phyloP scores from a whole-genome alignment of 352 stramenopile species.

The Globisporangium spinosum region DNA sequence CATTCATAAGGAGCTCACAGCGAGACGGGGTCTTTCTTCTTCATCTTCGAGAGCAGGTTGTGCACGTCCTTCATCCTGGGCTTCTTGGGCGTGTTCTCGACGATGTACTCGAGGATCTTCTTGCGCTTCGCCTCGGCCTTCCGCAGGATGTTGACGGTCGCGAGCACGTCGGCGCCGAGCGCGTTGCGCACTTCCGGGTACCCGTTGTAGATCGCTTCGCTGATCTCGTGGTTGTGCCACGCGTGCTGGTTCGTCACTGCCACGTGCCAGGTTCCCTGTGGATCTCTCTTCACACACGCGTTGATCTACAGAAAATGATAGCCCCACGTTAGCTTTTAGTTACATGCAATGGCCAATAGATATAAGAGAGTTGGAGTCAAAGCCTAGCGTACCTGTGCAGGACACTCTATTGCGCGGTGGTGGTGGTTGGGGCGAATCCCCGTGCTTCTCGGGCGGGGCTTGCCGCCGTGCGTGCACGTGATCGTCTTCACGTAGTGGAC shows the following conservation, averaged over 20 bases:
- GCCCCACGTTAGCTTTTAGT: neutral
- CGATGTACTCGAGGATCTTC: conserved; percentile 37
- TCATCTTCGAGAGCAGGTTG: conserved; percentile 31
- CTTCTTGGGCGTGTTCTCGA: conserved; percentile 26
- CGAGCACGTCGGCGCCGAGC: conserved; percentile 25
- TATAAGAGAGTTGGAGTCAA: neutral
- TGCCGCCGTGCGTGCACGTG: conserved; percentile 33
- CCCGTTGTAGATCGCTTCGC: conserved; percentile 24
- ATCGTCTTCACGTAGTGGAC: conserved; percentile 34
- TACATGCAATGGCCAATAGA: neutral
- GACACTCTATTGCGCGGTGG: conserved; percentile 31
- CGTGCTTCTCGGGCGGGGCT: conserved; percentile 24
- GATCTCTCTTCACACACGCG: conserved; percentile 32
- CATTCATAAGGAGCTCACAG: neutral
- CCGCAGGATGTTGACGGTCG: conserved; percentile 28
- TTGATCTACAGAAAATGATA: conserved; percentile 26
- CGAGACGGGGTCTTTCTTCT: conserved; percentile 4
- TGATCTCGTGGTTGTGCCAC: conserved; percentile 38
- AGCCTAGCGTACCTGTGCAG: conserved; percentile 21
- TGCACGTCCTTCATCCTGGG: conserved; percentile 37
- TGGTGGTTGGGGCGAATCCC: conserved; percentile 25
- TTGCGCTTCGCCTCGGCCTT: conserved; percentile 26
- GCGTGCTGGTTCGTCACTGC: conserved; percentile 32
- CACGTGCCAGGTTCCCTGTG: conserved; percentile 20
- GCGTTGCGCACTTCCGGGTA: conserved; percentile 34